Evolutionary conservation across 768 basidiomycete species (phyloP).

Genomic region (Strobilomyces echinocephalus): DNA sequence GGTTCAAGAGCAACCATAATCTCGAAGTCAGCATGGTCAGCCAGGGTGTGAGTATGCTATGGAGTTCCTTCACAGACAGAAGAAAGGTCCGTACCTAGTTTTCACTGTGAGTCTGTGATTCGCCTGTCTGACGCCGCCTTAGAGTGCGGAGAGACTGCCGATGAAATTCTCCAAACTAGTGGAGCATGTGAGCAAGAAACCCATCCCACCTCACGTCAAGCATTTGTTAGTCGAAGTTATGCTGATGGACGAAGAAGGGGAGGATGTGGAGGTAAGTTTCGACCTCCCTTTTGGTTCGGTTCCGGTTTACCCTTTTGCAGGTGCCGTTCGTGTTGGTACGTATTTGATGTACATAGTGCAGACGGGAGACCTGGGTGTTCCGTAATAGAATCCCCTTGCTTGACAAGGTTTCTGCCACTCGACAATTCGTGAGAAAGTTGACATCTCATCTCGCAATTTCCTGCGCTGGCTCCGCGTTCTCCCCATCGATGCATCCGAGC

Average conservation of each 20-base stretch:
- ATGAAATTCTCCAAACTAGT: conserved; percentile 92
- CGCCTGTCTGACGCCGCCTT: conserved; percentile 7
- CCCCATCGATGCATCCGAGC: too few relatives aligned
- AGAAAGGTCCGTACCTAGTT: conserved; percentile 64
- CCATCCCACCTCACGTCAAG: conserved; percentile 76
- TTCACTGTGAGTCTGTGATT: not conserved
- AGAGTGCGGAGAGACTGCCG: conserved; percentile 83
- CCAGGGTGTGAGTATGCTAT: conserved; percentile 96
- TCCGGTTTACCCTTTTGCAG: conserved; percentile 31
- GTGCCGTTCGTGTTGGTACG: conserved; percentile 80
- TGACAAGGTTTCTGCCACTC: too few relatives aligned
- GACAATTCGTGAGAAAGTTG: too few relatives aligned
- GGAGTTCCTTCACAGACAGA: conserved; percentile 89
- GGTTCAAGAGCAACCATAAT: conserved; percentile 80
- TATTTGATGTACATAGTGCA: conserved; percentile 36
- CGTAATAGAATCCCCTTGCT: too few relatives aligned
- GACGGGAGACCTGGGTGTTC: too few relatives aligned
- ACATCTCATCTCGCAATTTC: too few relatives aligned
- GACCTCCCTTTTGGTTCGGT: not conserved
- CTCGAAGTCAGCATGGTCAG: conserved; percentile 94
- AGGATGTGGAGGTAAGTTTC: conserved; percentile 82
- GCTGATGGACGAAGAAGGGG: conserved; percentile 86
- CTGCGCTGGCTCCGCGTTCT: too few relatives aligned
- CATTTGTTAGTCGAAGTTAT: conserved; percentile 92
- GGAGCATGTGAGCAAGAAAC: conserved; percentile 92